Evolutionary conservation across 2,329 filamentous ascomycete genomes (phyloP), one percentile per base, ranked within the genome.

Genomic region (Colletotrichum orchidophilum): DNA sequence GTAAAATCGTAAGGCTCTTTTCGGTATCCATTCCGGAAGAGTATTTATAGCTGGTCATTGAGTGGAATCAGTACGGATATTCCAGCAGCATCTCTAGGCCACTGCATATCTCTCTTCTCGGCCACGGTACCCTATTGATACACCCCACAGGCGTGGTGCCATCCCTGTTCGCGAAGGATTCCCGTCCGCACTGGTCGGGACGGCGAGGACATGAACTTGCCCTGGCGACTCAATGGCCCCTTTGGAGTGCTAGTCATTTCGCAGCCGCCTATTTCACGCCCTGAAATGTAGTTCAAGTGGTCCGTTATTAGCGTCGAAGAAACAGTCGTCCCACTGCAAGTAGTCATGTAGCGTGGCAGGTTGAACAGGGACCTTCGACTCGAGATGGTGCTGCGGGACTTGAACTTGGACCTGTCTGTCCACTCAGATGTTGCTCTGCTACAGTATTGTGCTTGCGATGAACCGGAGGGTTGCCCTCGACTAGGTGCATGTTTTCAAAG

Each of bases 151-250:
- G 42, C 31, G 6, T 24, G 42, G 49, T 50, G 8, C 8, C 42
- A 61, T 61, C 59, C 59, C 59, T 61, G 42, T 26, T 50, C n/a
- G 49, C 59, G 11, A n/a, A 21, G 39, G 39, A 46, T 46, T 46
- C 3, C 39, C 18, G 39, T 46, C 39, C n/a, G 39, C 39, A 46
- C 18, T 46, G 18, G 8, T 3, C 39, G 8, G 3, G 39, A 1
- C 39, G 2, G n/a, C 18, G 39, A 46, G 18, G 18, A 46, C 0
- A 18, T 46, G 39, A 46, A 46, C 39, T 46, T 46, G 39, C 18
- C 39, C 39, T 46, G 18, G 2, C 39, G 18, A 46, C 18, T 46
- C 6, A 46, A 35, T n/a, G 39, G 7, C 39, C 18, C 39, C 54
- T 58, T 26, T 5, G 9, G 1, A 6, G 5, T 15, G 4, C n/a